Conservation (phyloP, 208 protist genomes). For the Trypanosoma theileri region DNA sequence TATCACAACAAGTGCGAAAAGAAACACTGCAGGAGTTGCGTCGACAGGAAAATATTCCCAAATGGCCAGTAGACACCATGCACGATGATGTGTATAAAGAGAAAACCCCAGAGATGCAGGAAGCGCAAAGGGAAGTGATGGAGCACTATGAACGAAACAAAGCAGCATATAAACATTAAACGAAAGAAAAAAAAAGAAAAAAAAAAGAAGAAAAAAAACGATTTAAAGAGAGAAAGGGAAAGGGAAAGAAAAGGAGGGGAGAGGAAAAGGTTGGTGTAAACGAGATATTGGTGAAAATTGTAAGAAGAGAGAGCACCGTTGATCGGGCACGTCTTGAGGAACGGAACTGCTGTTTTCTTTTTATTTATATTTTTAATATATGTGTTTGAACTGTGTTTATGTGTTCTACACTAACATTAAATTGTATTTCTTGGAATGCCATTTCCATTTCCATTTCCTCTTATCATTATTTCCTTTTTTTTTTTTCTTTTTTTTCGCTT, state of each 20-base stretch:
- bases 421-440: no score
- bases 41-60: conserved; percentile 67
- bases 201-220: no score
- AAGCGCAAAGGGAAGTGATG: conserved; percentile 48
- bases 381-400: no score
- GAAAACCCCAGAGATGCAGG: conserved; percentile 44
- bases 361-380: no score
- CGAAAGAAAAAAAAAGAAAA: background rate
- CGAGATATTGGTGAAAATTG: no score
- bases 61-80: conserved; percentile 52
- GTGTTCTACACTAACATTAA: no score
- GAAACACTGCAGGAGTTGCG: conserved; percentile 56
- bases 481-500: no score
- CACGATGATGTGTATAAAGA: conserved; percentile 66
- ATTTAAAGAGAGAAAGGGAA: background rate
- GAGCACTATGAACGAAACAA: conserved; percentile 63
- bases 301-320: no score
- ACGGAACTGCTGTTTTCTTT: no score
- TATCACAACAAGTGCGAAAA: conserved; percentile 46
- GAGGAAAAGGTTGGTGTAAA: background rate
- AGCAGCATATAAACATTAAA: conserved; percentile 36
- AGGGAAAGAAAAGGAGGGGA: background rate
- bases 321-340: no score
- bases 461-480: no score
- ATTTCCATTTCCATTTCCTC: no score